Evolutionary conservation across 2,329 filamentous ascomycete genomes (phyloP), one percentile per base, ranked within the genome.

Genomic region (Arthrinium phaeospermum): DNA sequence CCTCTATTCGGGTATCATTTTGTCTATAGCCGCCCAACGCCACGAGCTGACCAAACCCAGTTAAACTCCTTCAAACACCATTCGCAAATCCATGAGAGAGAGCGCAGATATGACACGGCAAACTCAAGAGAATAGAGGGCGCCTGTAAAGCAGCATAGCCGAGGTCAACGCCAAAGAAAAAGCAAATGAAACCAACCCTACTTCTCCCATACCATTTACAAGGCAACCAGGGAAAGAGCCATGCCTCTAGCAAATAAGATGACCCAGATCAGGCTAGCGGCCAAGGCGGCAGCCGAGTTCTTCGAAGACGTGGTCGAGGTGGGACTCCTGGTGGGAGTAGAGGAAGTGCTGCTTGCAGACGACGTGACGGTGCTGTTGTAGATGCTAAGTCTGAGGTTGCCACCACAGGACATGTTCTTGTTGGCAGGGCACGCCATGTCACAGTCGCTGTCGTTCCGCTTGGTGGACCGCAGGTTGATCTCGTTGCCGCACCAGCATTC

Each of bases 401-500:
- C 90, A 24, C 90, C 90, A 73, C 90, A 92, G 2, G 86, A 81
- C 68, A 87, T 83, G 1, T 80, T 82, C 22, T 80, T 79, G 77
- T 89, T 86, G 1, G 89, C 90, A 67, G 87, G 84, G 75, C 90
- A 91, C 0, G 87, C 80, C 45, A 86, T 83, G 72, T 86, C 80
- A 79, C 90, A 91, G 2, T 81, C 80, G 24, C 75, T 75, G 30
- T 90, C 88, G 44, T 83, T 76, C 13, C 90, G 78, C 73, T 84
- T 83, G 13, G 77, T 78, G 22, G 87, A 84, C 34, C 89, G 82
- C 12, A 80, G 79, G 12, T 84, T 85, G n/a, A 91, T 76, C 67
- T 81, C 81, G 24, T 85, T 81, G 30, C 86, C 84, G 79, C 90
- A 91, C 85, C 88, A 91, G 83, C 89, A 91, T 81, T 91, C 89